Percentiles rank a stretch among this genome's conserved stretches.
Conservation (phyloP, 352 stramenopile species). For the Pythium dissimile region DNA sequence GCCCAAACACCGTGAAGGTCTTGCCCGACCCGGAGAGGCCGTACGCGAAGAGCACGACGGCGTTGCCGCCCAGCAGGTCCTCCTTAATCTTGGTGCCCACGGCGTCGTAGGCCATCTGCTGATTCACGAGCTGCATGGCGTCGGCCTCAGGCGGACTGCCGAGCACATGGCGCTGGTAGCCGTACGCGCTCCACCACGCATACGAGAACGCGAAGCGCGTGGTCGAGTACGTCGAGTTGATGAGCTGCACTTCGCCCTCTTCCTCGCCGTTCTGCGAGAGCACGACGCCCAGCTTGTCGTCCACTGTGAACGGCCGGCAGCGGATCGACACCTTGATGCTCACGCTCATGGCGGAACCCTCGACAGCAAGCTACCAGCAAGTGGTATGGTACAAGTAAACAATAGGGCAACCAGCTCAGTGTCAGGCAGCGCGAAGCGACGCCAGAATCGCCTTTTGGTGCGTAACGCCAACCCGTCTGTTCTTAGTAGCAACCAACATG, state of each 20-base stretch:
- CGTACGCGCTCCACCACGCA: constrained; percentile 93
- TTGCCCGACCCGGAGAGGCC: constrained; percentile 91
- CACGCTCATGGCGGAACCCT: constrained; percentile 64
- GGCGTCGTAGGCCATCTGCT: constrained; percentile 87
- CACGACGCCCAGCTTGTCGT: constrained; percentile 91
- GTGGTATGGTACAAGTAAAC: no score
- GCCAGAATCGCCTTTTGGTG: no score
- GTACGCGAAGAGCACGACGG: constrained; percentile 94
- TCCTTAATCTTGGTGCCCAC: constrained; percentile 91
- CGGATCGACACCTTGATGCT: constrained; percentile 89
- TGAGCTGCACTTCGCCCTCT: constrained; percentile 90
- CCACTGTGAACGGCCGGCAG: constrained; percentile 85
- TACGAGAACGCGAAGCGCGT: constrained; percentile 93
- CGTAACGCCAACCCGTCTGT: no score
- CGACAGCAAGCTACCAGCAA: no score
- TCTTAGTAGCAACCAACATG: no score
- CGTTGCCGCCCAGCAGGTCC: constrained; percentile 88
- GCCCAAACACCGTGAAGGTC: constrained; percentile 93
- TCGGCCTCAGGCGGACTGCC: constrained; percentile 53
- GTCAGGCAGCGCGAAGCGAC: background rate
- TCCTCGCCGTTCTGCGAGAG: constrained; percentile 90
- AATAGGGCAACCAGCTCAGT: no score
- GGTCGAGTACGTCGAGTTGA: constrained; percentile 92
- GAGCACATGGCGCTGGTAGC: constrained; percentile 86
- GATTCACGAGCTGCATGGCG: constrained; percentile 89